Evolutionary conservation across 2,329 filamentous ascomycete genomes (phyloP), one percentile per base, ranked within the genome.

Genomic region (Aspergillus fructus): DNA sequence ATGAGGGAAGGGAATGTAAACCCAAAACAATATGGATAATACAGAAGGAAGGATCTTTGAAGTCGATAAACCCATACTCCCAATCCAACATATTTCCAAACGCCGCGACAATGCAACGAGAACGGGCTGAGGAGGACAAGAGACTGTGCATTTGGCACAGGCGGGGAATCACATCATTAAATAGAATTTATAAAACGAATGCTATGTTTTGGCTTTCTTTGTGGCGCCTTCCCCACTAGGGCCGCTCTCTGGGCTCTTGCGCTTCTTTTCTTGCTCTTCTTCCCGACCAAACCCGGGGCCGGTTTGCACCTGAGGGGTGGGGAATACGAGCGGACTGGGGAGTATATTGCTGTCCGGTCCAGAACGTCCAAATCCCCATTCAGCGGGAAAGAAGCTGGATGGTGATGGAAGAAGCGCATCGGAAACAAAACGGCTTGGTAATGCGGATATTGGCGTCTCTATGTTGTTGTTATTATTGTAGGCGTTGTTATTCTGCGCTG

Each of bases 241-340:
- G 17, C 68, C 73, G 12, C 68, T 66, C n/a, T 79, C 76, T 2
- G 76, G 71, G 59, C 68, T 74, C 58, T 79, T 78, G 55, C 75
- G 70, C 59, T 78, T 78, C 62, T 73, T 76, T n/a, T 78, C 75
- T 55, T 69, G 68, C 15, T 77, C 74, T 33, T 78, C 75, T 37
- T 78, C 76, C 43, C 74, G 69, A 30, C 67, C 63, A 56, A 78
- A 78, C 49, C 74, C 70, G 9, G 76, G 73, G 5, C 74, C 76
- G 8, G 62, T 73, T 52, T 72, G 71, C 12, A 74, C 70, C 12
- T 77, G 75, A 0, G 94, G 94, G 1, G 94, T 97, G 34, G 91
- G 89, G 74, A 97, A 97, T 59, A 93, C 96, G 62, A 97, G 78
- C 9, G 94, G 94, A 71, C 92, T 97, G 0, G 93, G 93, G 49